Evolutionary conservation across 805 yeast species (phyloP).

Genomic region (Wickerhamomyces silvicola): DNA sequence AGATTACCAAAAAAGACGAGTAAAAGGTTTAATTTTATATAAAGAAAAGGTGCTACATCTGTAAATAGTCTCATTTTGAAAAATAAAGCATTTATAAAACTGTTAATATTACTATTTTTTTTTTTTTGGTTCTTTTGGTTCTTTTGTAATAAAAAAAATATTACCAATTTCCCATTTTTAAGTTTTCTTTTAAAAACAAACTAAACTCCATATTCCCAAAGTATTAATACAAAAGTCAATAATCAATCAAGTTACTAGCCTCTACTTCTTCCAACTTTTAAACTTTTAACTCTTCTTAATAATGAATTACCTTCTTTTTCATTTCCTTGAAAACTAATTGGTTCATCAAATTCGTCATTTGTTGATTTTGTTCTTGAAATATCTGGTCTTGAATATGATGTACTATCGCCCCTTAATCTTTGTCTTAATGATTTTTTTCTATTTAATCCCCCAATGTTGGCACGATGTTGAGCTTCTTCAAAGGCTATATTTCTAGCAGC

Average conservation of each 20-base stretch:
- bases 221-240: too few relatives aligned
- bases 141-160: too few relatives aligned
- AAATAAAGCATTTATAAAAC: too few relatives aligned
- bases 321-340: constrained; percentile 19
- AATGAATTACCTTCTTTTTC: constrained; percentile 45
- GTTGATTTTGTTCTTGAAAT: constrained; percentile 1
- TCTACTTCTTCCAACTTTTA: constrained; percentile 58
- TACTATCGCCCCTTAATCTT: constrained; percentile 34
- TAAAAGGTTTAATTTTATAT: too few relatives aligned
- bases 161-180: too few relatives aligned
- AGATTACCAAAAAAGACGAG: constrained; percentile 34
- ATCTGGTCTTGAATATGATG: background rate
- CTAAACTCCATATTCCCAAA: too few relatives aligned
- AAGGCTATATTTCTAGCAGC: constrained; percentile 50
- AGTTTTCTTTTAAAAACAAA: too few relatives aligned
- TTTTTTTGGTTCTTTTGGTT: too few relatives aligned
- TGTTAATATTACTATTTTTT: too few relatives aligned
- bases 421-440: constrained; percentile 83
- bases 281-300: constrained; percentile 80
- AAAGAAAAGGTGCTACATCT: too few relatives aligned
- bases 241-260: too few relatives aligned
- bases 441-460: constrained; percentile 43
- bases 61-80: too few relatives aligned
- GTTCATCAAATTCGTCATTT: constrained; percentile 25
- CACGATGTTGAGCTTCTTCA: constrained; percentile 29